A percentile compares a stretch with the other conserved stretches of the same genome.
Evolutionary conservation across 2,329 filamentous ascomycete species (phyloP).

Genomic region (Aspergillus phoenicis): DNA sequence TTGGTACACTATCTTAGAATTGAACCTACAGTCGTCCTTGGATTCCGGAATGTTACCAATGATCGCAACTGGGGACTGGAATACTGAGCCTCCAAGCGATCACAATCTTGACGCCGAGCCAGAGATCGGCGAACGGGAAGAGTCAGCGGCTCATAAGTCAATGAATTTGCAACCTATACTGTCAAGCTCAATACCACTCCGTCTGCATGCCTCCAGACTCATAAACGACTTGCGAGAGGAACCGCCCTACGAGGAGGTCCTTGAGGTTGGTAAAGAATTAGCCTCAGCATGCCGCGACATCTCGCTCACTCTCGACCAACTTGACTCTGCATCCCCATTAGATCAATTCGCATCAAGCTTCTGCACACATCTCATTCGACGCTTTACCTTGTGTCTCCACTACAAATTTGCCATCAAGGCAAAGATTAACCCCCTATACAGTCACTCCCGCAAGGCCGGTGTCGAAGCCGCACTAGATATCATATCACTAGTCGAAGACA

Average conservation of each 20-base stretch:
- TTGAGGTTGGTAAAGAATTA: slow-evolving; percentile 23
- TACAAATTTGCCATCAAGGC: slow-evolving; percentile 29
- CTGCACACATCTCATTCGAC: slow-evolving; percentile 24
- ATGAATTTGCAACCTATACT: slow-evolving; percentile 12
- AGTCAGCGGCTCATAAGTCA: background rate
- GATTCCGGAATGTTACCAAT: slow-evolving; percentile 34
- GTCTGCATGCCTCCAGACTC: slow-evolving; percentile 15
- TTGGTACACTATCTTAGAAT: slow-evolving; percentile 42
- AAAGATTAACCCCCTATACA: slow-evolving; percentile 26
- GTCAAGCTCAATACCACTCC: slow-evolving; percentile 18
- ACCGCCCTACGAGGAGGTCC: slow-evolving; percentile 24
- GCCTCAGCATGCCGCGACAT: slow-evolving; percentile 13
- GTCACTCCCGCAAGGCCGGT: slow-evolving; percentile 29
- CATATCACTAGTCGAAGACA: slow-evolving; percentile 28
- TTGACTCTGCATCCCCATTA: too few species aligned
- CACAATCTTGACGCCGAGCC: slow-evolving; percentile 20
- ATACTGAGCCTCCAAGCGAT: slow-evolving; percentile 30
- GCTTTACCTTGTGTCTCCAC: slow-evolving; percentile 26
- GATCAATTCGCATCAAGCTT: slow-evolving; percentile 20
- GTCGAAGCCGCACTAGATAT: slow-evolving; percentile 31
- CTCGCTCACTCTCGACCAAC: background rate
- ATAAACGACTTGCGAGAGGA: slow-evolving; percentile 28
- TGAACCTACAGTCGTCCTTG: slow-evolving; percentile 34
- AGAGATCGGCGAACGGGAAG: background rate
- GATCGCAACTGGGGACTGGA: slow-evolving; percentile 36